Conservation (phyloP, 2,329 filamentous ascomycete genomes). For the Calonectria pteridis region DNA sequence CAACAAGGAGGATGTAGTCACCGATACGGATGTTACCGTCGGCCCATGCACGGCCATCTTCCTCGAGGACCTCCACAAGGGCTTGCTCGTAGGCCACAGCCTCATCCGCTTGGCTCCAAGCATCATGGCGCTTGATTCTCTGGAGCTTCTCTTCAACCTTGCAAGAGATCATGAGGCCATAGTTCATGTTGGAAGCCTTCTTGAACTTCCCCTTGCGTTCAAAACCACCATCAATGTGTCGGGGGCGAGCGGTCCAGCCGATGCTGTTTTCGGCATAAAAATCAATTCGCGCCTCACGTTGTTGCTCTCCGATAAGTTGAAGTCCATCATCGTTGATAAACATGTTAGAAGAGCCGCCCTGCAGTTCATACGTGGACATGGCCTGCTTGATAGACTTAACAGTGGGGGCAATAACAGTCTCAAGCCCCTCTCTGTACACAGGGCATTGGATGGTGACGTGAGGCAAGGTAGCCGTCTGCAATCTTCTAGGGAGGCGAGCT, state of each 20-base stretch:
- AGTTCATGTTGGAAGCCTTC: constrained; percentile 82
- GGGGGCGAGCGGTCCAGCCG: constrained; percentile 76
- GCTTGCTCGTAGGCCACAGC: constrained; percentile 73
- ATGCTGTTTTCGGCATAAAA: constrained; percentile 78
- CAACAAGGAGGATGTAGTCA: constrained; percentile 82
- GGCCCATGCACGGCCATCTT: constrained; percentile 80
- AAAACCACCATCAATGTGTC: constrained; percentile 73
- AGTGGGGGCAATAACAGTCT: constrained; percentile 80
- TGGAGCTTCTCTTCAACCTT: constrained; percentile 78
- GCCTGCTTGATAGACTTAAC: constrained; percentile 83
- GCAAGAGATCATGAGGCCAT: constrained; percentile 74
- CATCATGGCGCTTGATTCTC: constrained; percentile 65
- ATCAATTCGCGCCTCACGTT: constrained; percentile 72
- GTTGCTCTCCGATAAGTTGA: constrained; percentile 74
- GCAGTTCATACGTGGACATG: constrained; percentile 81
- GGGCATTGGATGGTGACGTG: constrained; percentile 88
- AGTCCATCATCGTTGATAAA: constrained; percentile 83
- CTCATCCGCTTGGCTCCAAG: constrained; percentile 79
- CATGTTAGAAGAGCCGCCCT: constrained; percentile 83
- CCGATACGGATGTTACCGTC: constrained; percentile 89
- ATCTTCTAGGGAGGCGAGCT: constrained; percentile 73
- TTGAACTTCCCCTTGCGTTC: constrained; percentile 74
- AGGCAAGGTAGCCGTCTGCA: constrained; percentile 70
- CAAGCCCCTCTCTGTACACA: constrained; percentile 87
- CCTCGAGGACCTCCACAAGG: constrained; percentile 75